Evolutionary conservation across 164 flowering plant genomes (phyloP).

Genomic region (Aristolochia contorta): DNA sequence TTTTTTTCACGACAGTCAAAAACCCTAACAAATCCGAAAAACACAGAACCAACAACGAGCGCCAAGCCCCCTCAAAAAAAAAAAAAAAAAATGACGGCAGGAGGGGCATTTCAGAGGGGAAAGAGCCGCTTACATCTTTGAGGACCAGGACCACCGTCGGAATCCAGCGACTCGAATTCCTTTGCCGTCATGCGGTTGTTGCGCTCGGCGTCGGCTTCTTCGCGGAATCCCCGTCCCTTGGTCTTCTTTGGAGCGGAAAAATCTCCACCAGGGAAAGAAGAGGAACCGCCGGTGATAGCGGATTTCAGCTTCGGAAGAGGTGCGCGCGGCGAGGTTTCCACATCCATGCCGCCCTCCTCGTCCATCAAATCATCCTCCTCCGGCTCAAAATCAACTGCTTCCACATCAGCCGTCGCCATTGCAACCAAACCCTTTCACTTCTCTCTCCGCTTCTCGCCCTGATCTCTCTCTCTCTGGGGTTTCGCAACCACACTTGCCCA

Average conservation of each 20-base stretch:
- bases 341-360: slow-evolving; percentile 67
- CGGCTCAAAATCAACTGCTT: slow-evolving; percentile 84
- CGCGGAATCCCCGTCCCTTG: slow-evolving; percentile 84
- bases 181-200: slow-evolving; percentile 48
- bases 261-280: slow-evolving; percentile 5
- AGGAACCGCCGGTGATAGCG: slow-evolving; percentile 60
- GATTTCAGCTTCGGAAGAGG: slow-evolving; percentile 61
- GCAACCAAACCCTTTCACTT: background rate
- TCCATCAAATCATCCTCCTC: slow-evolving; percentile 94
- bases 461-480: no score
- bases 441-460: no score
- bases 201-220: slow-evolving; percentile 51
- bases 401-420: slow-evolving; percentile 35
- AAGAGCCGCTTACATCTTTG: slow-evolving; percentile 53
- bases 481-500: no score
- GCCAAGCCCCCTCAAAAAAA: no score
- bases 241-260: slow-evolving; percentile 53
- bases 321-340: slow-evolving; percentile 39
- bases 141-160: slow-evolving; percentile 76
- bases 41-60: background rate
- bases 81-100: background rate
- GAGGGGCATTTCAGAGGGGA: background rate
- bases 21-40: background rate
- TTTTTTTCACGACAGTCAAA: background rate
- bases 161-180: slow-evolving; percentile 65